Percentiles rank a stretch among this genome's conserved stretches.
Conservation (phyloP, 352 stramenopile species). For the Phytopythium montanum region DNA sequence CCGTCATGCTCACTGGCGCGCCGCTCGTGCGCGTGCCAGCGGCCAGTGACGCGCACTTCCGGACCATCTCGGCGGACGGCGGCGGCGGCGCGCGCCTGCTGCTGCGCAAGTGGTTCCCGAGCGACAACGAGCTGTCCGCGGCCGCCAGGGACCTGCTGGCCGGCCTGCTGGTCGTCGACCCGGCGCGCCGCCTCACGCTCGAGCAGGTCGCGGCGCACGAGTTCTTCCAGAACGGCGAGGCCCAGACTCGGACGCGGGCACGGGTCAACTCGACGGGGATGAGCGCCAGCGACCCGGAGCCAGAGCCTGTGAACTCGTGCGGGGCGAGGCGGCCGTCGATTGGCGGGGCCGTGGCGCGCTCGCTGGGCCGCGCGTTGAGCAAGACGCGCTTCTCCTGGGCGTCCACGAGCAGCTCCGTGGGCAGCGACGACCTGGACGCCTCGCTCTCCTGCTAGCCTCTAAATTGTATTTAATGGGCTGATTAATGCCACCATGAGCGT, state of each 20-base stretch:
- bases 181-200: constrained; percentile 26
- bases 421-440: constrained; percentile 5
- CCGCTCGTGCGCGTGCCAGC: constrained; percentile 41
- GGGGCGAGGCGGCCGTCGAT: background rate
- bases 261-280: background rate
- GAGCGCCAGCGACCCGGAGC: background rate
- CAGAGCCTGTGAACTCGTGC: too few relatives aligned
- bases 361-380: constrained; percentile 1
- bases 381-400: constrained; percentile 8
- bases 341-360: background rate
- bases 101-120: constrained; percentile 40
- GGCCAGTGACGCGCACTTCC: constrained; percentile 30
- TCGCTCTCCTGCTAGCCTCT: background rate
- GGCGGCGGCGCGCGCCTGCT: constrained; percentile 39
- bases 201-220: constrained; percentile 34
- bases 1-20: constrained; percentile 54
- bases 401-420: constrained; percentile 4
- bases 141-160: constrained; percentile 23
- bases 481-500: too few relatives aligned
- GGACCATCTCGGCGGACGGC: constrained; percentile 19
- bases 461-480: background rate
- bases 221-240: constrained; percentile 16
- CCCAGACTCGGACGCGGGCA: background rate
- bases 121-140: constrained; percentile 14
- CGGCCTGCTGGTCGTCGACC: constrained; percentile 25